Conservation (phyloP, 139 green algal species). For the Auxenochlorella pyrenoidosa region DNA sequence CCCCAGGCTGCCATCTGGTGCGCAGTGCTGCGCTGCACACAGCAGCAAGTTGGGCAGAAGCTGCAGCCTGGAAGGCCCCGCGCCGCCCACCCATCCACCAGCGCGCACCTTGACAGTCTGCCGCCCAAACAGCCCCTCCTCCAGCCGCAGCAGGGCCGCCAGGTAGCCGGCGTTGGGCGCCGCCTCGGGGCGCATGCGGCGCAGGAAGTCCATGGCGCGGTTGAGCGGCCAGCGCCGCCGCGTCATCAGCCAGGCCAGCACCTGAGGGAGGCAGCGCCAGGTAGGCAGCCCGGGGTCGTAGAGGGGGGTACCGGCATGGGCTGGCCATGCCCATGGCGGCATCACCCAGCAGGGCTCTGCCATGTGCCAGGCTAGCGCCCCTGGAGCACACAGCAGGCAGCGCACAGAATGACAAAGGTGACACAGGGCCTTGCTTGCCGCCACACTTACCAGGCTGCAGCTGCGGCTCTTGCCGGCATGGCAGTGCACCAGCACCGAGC, state of each 20-base stretch:
- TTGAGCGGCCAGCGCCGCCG: slow-evolving; percentile 60
- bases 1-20: no score
- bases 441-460: slow-evolving; percentile 61
- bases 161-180: slow-evolving; percentile 89
- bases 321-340: not conserved
- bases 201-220: slow-evolving; percentile 62
- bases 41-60: no score
- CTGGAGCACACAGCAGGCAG: not conserved
- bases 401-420: not conserved
- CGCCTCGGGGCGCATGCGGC: slow-evolving; percentile 58
- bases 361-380: not conserved
- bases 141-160: slow-evolving; percentile 67
- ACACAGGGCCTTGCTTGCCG: not conserved
- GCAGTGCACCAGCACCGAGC: slow-evolving; percentile 90
- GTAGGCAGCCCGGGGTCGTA: no score
- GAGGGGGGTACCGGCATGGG: no score
- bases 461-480: slow-evolving; percentile 83
- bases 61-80: no score
- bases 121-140: slow-evolving; percentile 67
- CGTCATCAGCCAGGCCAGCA: slow-evolving; percentile 51
- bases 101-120: slow-evolving; percentile 70
- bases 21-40: no score
- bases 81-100: not conserved
- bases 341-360: not conserved
- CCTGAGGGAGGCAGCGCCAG: not conserved